Percentiles rank a stretch among this genome's conserved stretches.
phyloP scores from a whole-genome alignment of 306 rosid genomes.

The Quercus agrifolia region DNA sequence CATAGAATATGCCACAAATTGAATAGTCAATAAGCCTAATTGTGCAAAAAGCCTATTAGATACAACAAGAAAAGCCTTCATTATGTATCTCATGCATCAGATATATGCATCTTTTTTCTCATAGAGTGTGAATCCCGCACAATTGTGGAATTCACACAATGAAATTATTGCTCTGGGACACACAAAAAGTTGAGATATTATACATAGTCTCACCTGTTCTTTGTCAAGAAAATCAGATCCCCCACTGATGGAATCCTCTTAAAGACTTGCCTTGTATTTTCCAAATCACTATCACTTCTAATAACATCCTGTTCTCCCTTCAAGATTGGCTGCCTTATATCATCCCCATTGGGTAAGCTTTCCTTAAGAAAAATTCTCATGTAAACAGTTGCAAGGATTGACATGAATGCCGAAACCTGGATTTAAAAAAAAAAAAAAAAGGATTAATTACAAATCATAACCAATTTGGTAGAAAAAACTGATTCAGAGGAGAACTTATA shows the following conservation, averaged over 20 bases:
- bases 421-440: neutral
- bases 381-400: slow-evolving; percentile 58
- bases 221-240: slow-evolving; percentile 49
- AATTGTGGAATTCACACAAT: no score
- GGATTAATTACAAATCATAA: neutral
- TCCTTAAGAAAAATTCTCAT: slow-evolving; percentile 86
- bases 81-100: no score
- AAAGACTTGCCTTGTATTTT: slow-evolving; percentile 16
- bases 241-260: slow-evolving; percentile 48
- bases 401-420: slow-evolving; percentile 61
- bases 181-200: neutral
- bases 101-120: no score
- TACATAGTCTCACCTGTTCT: slow-evolving; percentile 45
- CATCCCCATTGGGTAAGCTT: slow-evolving; percentile 29
- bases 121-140: no score
- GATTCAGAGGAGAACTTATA: neutral
- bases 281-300: slow-evolving; percentile 19
- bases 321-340: slow-evolving; percentile 56
- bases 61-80: no score
- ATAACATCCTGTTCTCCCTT: slow-evolving; percentile 26
- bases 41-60: no score
- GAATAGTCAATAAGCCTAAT: no score
- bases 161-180: neutral
- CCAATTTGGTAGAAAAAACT: neutral
- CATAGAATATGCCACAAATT: no score